Evolutionary conservation across 768 basidiomycete genomes (phyloP).

Genomic region (Clavulina sp.): DNA sequence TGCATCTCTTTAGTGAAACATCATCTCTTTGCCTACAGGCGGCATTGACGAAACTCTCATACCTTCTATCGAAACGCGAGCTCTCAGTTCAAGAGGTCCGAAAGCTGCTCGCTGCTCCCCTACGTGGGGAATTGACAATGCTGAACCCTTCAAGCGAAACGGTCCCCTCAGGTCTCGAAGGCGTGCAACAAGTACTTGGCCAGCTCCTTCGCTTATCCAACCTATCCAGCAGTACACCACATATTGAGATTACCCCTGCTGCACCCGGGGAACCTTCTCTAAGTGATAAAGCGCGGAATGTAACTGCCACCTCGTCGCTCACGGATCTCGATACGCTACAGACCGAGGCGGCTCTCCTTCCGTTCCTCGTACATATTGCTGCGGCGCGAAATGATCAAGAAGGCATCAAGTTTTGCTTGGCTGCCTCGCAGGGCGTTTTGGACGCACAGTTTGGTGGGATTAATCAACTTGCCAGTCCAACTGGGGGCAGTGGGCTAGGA

Average conservation of each 20-base stretch:
- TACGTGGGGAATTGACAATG: constrained; percentile 78
- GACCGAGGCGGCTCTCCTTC: constrained; percentile 53
- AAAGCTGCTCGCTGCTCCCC: constrained; percentile 51
- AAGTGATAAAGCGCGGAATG: constrained; percentile 25
- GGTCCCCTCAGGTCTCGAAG: constrained; percentile 31
- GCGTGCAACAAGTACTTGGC: constrained; percentile 44
- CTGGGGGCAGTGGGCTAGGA: constrained; percentile 9
- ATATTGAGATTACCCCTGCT: constrained; percentile 1
- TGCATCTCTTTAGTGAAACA: background rate
- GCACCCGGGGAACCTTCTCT: constrained; percentile 7
- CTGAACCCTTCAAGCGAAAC: constrained; percentile 15
- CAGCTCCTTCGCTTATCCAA: constrained; percentile 50
- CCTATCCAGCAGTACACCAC: constrained; percentile 13
- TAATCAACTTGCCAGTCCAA: background rate
- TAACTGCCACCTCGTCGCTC: constrained; percentile 53
- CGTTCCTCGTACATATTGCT: constrained; percentile 64
- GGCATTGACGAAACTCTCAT: constrained; percentile 77
- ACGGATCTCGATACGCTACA: constrained; percentile 59
- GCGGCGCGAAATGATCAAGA: constrained; percentile 52
- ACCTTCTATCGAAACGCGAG: constrained; percentile 75
- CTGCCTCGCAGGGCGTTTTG: constrained; percentile 4
- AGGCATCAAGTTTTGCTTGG: constrained; percentile 42
- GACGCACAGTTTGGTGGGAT: background rate
- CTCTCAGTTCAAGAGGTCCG: constrained; percentile 51
- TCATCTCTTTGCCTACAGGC: constrained; percentile 30